A percentile compares a stretch with the other conserved stretches of the same genome.
phyloP scores from a whole-genome alignment of 768 basidiomycete species.

The Boletellus emodensis region DNA sequence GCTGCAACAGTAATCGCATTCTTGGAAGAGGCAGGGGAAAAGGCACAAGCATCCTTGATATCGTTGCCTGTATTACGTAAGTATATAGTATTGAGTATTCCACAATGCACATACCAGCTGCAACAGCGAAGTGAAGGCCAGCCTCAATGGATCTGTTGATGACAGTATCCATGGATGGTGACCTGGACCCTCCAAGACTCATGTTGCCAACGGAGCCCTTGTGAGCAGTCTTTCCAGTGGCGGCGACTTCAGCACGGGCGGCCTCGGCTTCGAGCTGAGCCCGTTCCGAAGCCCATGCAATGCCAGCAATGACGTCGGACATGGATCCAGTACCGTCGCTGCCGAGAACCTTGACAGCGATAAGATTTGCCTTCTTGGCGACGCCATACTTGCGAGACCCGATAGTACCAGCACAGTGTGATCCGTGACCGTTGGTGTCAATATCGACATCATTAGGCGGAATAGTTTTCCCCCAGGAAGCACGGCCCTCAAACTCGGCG shows the following conservation, averaged over 20 bases:
- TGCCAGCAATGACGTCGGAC: constrained; percentile 90
- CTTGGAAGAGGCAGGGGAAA: constrained; percentile 87
- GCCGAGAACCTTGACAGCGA: constrained; percentile 93
- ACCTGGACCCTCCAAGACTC: constrained; percentile 96
- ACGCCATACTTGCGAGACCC: constrained; percentile 93
- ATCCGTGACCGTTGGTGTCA: constrained; percentile 95
- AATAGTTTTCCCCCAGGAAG: constrained; percentile 90
- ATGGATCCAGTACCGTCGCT: constrained; percentile 91
- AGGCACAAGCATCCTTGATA: constrained; percentile 85
- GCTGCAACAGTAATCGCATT: constrained; percentile 95
- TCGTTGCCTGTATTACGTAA: constrained; percentile 55
- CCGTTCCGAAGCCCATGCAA: constrained; percentile 65
- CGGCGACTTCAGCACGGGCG: constrained; percentile 60
- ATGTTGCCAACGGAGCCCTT: constrained; percentile 97
- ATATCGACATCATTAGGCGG: constrained; percentile 78
- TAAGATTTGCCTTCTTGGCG: constrained; percentile 86
- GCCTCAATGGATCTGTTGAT: constrained; percentile 79
- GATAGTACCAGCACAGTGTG: constrained; percentile 94
- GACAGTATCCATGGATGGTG: constrained; percentile 72
- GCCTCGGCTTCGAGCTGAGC: constrained; percentile 53
- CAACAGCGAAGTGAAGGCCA: constrained; percentile 96
- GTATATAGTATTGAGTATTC: neutral
- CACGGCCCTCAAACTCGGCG: constrained; percentile 84
- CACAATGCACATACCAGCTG: constrained; percentile 64
- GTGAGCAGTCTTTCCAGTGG: constrained; percentile 76